Evolutionary conservation across 1,139 yeast species (phyloP).

Genomic region (Zygoascus hellenicus): DNA sequence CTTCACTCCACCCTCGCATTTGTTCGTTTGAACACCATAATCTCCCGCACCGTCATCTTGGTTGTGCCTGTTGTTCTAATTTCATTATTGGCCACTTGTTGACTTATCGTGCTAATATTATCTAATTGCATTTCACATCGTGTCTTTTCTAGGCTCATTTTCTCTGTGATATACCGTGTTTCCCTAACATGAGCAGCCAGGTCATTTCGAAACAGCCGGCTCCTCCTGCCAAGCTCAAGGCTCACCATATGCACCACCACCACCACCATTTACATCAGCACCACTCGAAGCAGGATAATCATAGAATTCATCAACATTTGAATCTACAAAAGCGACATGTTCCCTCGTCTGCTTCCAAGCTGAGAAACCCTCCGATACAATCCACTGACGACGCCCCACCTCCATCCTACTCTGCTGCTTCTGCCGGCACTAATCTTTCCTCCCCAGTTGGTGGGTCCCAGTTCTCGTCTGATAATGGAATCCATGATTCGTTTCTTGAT

Average conservation of each 20-base stretch:
- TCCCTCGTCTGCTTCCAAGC: conserved; percentile 1
- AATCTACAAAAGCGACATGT: conserved; percentile 1
- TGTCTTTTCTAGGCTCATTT: too few species aligned
- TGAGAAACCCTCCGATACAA: conserved; percentile 5
- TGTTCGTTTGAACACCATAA: too few species aligned
- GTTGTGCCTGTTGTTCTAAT: too few species aligned
- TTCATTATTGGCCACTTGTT: too few species aligned
- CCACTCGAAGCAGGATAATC: conserved; percentile 24
- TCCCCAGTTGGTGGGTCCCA: background rate
- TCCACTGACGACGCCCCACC: conserved; percentile 2
- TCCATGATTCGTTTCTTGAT: background rate
- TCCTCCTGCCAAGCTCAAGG: background rate
- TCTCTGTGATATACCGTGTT: too few species aligned
- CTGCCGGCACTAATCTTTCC: background rate
- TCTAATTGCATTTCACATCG: too few species aligned
- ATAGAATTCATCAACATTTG: conserved; percentile 14
- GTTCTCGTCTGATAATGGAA: background rate
- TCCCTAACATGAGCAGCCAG: conserved; percentile 8
- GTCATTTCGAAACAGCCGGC: conserved; percentile 1
- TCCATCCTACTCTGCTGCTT: conserved; percentile 1
- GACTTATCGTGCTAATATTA: too few species aligned
- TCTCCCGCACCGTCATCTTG: too few species aligned
- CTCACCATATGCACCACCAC: conserved; percentile 5
- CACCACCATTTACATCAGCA: conserved; percentile 13
- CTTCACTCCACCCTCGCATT: too few species aligned